Conservation (phyloP, 2,329 filamentous ascomycete species). For the Scytalidium sp. region DNA sequence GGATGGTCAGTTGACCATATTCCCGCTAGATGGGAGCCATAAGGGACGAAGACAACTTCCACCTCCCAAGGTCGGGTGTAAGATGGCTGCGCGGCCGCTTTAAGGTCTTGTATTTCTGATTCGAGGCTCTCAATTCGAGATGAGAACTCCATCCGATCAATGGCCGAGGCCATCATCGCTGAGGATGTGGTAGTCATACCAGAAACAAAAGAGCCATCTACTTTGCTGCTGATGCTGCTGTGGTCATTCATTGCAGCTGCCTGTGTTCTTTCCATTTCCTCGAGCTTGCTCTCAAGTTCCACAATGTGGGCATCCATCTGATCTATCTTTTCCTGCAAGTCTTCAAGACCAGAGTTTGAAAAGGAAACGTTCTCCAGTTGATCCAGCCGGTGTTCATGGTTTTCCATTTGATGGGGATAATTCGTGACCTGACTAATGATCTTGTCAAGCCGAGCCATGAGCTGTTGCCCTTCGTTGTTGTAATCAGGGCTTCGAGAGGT, state of each 20-base stretch:
- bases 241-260: constrained; percentile 37
- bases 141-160: constrained; percentile 33
- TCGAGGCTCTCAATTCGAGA: constrained; percentile 45
- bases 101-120: constrained; percentile 27
- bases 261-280: constrained; percentile 55
- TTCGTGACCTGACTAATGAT: constrained; percentile 18
- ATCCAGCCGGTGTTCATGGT: constrained; percentile 63
- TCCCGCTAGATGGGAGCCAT: constrained; percentile 50
- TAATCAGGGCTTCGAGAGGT: constrained; percentile 2
- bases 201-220: constrained; percentile 25
- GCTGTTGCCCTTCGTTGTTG: constrained; percentile 9
- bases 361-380: constrained; percentile 69
- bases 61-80: constrained; percentile 65
- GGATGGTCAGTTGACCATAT: constrained; percentile 47
- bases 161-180: constrained; percentile 30
- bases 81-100: constrained; percentile 48
- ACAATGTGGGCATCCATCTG: constrained; percentile 63
- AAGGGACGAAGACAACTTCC: constrained; percentile 74
- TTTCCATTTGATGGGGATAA: constrained; percentile 19
- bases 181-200: constrained; percentile 33
- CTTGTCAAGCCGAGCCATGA: constrained; percentile 18
- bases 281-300: constrained; percentile 64
- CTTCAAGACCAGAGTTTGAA: constrained; percentile 62
- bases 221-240: constrained; percentile 18
- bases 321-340: constrained; percentile 67